Base-by-base conservation (phyloP, 768 basidiomycete species). In the Phlebiopsis flavidoalba region DNA sequence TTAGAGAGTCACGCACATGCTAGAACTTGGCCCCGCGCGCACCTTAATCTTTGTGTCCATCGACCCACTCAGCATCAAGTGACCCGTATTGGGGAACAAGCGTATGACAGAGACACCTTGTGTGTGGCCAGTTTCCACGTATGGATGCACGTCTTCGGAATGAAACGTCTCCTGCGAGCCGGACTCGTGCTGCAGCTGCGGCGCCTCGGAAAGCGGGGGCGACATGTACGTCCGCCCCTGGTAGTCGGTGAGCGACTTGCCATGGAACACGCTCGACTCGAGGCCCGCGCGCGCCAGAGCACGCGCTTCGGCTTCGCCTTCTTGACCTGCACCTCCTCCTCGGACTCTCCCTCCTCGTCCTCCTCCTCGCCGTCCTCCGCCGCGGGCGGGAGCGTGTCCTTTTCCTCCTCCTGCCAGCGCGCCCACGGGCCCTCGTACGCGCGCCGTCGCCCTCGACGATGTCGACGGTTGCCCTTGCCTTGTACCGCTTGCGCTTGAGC, bases 31-130 rank as follows among this genome's bases (percentile, higher is more conserved):
- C 58, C 6, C n/a, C 46, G 36, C 50, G 68, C 78, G 24, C 70
- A 88, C 95, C 82, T 99, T 99, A 77, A 99, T 92, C 73, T 98
- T 95, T 8, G 94, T 98, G 73, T 99, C 97, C 94, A 98, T 95
- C 50, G 92, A 94, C 0, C 89, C 96, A 71, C 91, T 94, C 63
- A 99, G 84, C 60, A 99, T 73, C 12, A 99, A 80, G 75, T 99
- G 97, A 0, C 94, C 95, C 7, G 91, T 93, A 60, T 88, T 82
- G 21, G 97, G 97, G 77, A 98, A 96, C 40, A 93, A 79, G 56
- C 93, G 89, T 61, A 99, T 87, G 51, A 89, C 91, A n/a, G 93
- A 93, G 3, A 99, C 93, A 26, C 91, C 97, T 73, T 91, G 89
- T 11, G 94, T 98, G 74, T 99, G 97, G 0, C 97, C 97, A 3